Base-by-base conservation (phyloP, 306 rosid genomes). In the Senna tora region DNA sequence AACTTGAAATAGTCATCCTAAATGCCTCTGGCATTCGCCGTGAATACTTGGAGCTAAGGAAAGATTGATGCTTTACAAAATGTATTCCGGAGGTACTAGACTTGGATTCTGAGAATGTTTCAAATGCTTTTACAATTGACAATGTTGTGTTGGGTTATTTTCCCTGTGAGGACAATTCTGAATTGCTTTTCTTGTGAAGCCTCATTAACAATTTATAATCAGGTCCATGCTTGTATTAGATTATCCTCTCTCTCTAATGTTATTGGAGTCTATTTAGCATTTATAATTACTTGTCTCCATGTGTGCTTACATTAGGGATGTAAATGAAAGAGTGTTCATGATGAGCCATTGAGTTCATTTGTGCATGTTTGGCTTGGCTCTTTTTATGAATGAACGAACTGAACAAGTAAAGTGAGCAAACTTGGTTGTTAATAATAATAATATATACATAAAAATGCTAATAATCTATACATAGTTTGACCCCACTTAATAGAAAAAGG, bases 1-100 rank as follows among this genome's bases (percentile, higher is more conserved):
- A 80, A 53, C 79, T 93, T 61, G 97, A 93, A 84, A 80, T 93
- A 45, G 87, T 84, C 8, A 8, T 85, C 78, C 81, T 93, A 59
- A 90, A 90, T 65, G 96, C 89, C 0, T 76, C 69, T 51, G 98
- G 97, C 14, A 76, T 84, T 60, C 87, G 57, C 6, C 81, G 83
- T 0, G 97, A 93, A 21, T 87, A 58, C 83, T 75, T 88, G 91
- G 93, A 90, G 7, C 87, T 93, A 28, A 87, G 98, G 84, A 87
- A 73, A 77, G 98, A 93, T 74, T 93, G 81, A 86, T 57, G 46
- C 57, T 72, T 52, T 67, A 32, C 64, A 15, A 16, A 54, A 72
- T 74, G 53, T 51, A 52, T 59, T 42, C 5, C 75, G 78, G 65
- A 14, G 64, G 79, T 63, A 38, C 58, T 17, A 36, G 52, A 74